Evolutionary conservation across 2,329 filamentous ascomycete genomes (phyloP).

Genomic region (Fusarium clavum): DNA sequence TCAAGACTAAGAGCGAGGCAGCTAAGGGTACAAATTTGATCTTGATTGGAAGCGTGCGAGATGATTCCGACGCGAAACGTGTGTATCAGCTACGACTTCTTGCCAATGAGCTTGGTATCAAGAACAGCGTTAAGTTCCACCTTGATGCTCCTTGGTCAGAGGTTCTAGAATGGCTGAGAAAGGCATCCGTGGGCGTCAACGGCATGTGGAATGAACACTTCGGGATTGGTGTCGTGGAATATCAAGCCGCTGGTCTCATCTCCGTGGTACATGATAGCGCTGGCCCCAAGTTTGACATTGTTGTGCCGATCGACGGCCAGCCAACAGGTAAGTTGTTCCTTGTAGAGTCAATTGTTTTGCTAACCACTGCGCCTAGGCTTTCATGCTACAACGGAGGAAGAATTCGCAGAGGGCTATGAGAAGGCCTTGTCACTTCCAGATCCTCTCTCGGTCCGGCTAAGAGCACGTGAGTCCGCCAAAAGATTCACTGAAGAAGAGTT

Average conservation of each 20-base stretch:
- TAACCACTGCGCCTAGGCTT: constrained; percentile 68
- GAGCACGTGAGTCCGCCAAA: constrained; percentile 81
- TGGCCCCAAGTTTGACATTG: constrained; percentile 93
- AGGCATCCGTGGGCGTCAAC: constrained; percentile 88
- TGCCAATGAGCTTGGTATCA: constrained; percentile 86
- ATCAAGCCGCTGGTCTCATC: constrained; percentile 93
- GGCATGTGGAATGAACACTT: constrained; percentile 99
- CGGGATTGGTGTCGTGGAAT: constrained; percentile 97
- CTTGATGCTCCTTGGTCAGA: constrained; percentile 91
- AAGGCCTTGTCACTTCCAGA: constrained; percentile 79
- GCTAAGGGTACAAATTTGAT: constrained; percentile 74
- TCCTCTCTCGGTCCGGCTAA: constrained; percentile 76
- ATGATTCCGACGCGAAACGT: constrained; percentile 80
- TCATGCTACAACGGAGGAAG: constrained; percentile 79
- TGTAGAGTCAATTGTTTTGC: neutral
- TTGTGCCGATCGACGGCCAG: constrained; percentile 80
- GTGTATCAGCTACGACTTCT: constrained; percentile 91
- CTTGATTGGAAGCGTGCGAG: constrained; percentile 91
- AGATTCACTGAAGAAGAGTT: constrained; percentile 93
- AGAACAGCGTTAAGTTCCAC: constrained; percentile 86
- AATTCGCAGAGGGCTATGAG: constrained; percentile 85
- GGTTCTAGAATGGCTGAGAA: constrained; percentile 82
- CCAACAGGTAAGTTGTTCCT: constrained; percentile 72
- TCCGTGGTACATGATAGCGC: constrained; percentile 93
- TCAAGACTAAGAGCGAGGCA: constrained; percentile 65